phyloP scores from a whole-genome alignment of 1,139 yeast genomes.

The Yamadazyma kanchanaburiensis region DNA sequence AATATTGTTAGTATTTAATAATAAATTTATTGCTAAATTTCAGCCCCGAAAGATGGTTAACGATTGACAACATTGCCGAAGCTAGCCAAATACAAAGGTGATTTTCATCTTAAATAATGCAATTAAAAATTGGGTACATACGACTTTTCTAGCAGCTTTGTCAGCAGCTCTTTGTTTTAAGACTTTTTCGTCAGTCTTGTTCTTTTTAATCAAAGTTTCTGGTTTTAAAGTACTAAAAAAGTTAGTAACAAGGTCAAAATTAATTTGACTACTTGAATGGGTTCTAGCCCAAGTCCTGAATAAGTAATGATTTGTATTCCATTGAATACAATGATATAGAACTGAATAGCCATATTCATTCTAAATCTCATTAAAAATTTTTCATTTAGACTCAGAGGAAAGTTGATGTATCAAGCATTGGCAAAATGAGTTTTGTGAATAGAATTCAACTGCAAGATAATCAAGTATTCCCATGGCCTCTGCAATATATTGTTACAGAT shows the following conservation, averaged over 20 bases:
- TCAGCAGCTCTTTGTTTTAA: slow-evolving; percentile 87
- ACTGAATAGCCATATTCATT: slow-evolving; percentile 49
- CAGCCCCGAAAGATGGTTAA: slow-evolving; percentile 99
- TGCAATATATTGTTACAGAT: not conserved
- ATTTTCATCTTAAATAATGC: slow-evolving; percentile 54
- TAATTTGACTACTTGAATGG: no score
- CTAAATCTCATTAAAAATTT: slow-evolving; percentile 26
- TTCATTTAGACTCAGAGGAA: slow-evolving; percentile 39
- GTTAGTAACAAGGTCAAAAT: slow-evolving; percentile 46
- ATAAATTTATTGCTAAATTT: slow-evolving; percentile 19
- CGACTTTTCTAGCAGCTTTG: slow-evolving; percentile 82
- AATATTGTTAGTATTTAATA: slow-evolving; percentile 41
- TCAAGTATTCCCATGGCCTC: slow-evolving; percentile 43
- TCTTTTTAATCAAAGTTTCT: slow-evolving; percentile 95
- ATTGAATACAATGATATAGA: slow-evolving; percentile 27
- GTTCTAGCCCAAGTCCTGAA: no score
- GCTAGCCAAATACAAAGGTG: slow-evolving; percentile 73
- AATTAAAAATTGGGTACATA: slow-evolving; percentile 53
- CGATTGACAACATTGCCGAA: slow-evolving; percentile 87
- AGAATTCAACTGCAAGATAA: slow-evolving; percentile 41
- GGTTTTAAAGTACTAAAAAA: slow-evolving; percentile 55
- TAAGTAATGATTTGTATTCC: no score
- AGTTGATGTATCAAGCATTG: slow-evolving; percentile 50
- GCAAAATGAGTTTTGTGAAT: slow-evolving; percentile 26
- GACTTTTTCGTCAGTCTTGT: slow-evolving; percentile 85